A percentile compares a stretch with the other conserved stretches of the same genome.
These are phyloP conservation scores for Fusarium euwallaceae DNA, from an alignment of 2,329 filamentous ascomycete species.

Conservation along the genomic window DNA sequence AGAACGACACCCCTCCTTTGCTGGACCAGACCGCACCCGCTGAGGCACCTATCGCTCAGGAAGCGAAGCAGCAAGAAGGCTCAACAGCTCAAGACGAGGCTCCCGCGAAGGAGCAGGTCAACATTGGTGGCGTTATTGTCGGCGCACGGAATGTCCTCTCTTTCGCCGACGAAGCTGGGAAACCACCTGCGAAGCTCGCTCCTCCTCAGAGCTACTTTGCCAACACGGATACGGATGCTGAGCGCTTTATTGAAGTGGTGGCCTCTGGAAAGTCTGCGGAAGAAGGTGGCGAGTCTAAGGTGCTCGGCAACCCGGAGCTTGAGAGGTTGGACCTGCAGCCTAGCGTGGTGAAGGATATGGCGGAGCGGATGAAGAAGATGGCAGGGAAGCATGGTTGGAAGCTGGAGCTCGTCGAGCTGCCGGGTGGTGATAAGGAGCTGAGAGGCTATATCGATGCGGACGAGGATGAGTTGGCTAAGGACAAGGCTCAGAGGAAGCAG, in stretches of 20 bases:
- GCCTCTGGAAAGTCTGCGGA: conserved; percentile 62
- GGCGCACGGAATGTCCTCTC: conserved; percentile 65
- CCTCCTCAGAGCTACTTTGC: conserved; percentile 59
- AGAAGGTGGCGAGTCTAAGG: conserved; percentile 72
- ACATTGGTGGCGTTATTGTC: conserved; percentile 67
- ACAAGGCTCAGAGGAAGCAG: conserved; percentile 37
- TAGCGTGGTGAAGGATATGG: conserved; percentile 76
- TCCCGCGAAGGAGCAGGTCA: conserved; percentile 56
- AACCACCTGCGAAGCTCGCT: conserved; percentile 60
- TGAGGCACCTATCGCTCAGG: conserved; percentile 43
- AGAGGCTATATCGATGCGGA: conserved; percentile 76
- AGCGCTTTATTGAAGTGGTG: conserved; percentile 58
- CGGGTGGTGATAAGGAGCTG: conserved; percentile 70
- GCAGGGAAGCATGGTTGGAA: conserved; percentile 83
- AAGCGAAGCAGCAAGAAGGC: conserved; percentile 29
- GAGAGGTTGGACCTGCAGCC: conserved; percentile 75
- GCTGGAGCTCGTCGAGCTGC: conserved; percentile 81
- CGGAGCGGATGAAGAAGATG: conserved; percentile 74
- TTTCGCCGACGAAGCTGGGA: conserved; percentile 60
- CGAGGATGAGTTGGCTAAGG: conserved; percentile 51
- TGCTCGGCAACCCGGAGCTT: conserved; percentile 75
- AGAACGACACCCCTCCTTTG: conserved; percentile 57
- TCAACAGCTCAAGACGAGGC: conserved; percentile 2
- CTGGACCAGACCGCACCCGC: conserved; percentile 49
- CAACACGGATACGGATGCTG: conserved; percentile 38